Evolutionary conservation across 805 yeast species (phyloP), one percentile per base, ranked within the genome.

Genomic region (Ogataea glucozyma): DNA sequence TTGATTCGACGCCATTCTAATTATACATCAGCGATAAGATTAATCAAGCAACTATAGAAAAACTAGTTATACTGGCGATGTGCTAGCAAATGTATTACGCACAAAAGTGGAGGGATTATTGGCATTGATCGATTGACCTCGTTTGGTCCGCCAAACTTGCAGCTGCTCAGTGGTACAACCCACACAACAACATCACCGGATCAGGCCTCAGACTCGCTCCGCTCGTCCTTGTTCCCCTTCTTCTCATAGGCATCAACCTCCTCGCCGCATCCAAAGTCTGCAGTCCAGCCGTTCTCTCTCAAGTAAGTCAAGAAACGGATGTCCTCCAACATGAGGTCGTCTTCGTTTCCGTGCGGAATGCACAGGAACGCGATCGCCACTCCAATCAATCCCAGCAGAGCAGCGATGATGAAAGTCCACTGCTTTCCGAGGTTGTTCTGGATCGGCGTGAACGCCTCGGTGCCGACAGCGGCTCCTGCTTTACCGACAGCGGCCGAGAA

Each of bases 391-490:
- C 93, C 91, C 54, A 85, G 73, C 39, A 76, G 67, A 11, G 93
- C 93, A 19, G 90, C 85, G 54, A 85, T 82, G 51, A 85, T 85
- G 55, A 85, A 85, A 5, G 91, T 85, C 87, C 88, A 85, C 46
- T 67, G 67, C 53, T 77, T 69, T 26, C 93, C 93, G 49, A 82
- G 67, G 56, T 83, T 62, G 30, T 56, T 62, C 63, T 81, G 79
- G 51, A 85, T 83, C 13, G 88, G 85, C 8, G 81, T 77, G 65
- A 86, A 85, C 13, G 75, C 75, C 59, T 81, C 77, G 18, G 89
- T 83, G 21, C 93, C 93, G 16, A 83, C 80, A 17, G 83, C 89
- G n/a, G 91, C 93, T 43, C 93, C 95, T 19, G 83, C 84, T 62
- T 85, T 85, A 44, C 93, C 93, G 36, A 83, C 68, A 3, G 90